These are phyloP conservation scores for Botrytis medusae DNA, from an alignment of 2,329 filamentous ascomycete genomes.

Conservation along the genomic window DNA sequence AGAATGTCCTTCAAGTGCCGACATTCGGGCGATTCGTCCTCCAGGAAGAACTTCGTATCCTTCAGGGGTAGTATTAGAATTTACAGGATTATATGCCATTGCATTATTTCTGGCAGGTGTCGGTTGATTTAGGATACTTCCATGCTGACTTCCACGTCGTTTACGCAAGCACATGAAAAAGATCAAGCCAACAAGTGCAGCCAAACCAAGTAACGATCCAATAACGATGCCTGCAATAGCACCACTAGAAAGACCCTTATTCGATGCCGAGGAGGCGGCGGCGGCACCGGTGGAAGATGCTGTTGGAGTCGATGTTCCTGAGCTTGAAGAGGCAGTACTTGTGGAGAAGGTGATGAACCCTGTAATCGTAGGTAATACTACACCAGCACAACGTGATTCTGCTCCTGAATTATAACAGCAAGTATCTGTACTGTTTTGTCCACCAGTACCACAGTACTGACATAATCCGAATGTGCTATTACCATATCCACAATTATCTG, in stretches of 20 bases:
- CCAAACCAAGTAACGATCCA: conserved; percentile 70
- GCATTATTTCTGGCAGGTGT: conserved; percentile 61
- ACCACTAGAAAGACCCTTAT: conserved; percentile 68
- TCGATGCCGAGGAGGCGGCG: conserved; percentile 17
- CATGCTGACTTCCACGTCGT: conserved; percentile 59
- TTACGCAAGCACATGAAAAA: conserved; percentile 59
- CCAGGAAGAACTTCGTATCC: conserved; percentile 78
- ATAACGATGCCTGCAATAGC: conserved; percentile 89
- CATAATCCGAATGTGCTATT: conserved; percentile 75
- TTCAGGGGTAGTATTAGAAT: conserved; percentile 40
- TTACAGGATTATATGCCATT: conserved; percentile 45
- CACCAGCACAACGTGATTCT: conserved; percentile 68
- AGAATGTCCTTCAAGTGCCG: conserved; percentile 78
- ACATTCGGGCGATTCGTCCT: conserved; percentile 92
- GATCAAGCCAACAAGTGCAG: conserved; percentile 66
- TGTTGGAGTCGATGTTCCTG: conserved; percentile 40
- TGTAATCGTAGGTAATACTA: conserved; percentile 75
- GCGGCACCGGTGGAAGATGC: conserved; percentile 26
- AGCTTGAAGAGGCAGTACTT: conserved; percentile 50
- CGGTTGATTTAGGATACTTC: conserved; percentile 86
- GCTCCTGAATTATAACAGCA: conserved; percentile 85
- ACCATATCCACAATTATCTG: conserved; percentile 80
- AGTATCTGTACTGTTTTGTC: conserved; percentile 88
- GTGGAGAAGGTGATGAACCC: conserved; percentile 65
- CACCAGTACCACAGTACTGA: conserved; percentile 79